Base-by-base conservation (phyloP, 768 basidiomycete genomes). In the Leccinum truebloodii region DNA sequence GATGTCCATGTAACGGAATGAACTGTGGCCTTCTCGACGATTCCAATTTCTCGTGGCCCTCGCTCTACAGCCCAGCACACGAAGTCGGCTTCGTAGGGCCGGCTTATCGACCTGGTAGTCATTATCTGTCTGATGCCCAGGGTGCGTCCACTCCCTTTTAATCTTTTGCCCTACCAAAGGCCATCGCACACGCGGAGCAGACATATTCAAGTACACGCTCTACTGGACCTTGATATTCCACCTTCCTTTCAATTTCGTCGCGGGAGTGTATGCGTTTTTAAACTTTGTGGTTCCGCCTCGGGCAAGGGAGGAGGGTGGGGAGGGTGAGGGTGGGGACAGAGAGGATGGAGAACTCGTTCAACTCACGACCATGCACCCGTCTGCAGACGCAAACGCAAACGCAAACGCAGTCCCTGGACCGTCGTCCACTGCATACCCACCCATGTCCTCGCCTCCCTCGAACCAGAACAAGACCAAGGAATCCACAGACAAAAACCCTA, bases 151-250 rank as follows among this genome's bases (percentile, higher is more conserved):
- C 18, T 44, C 9, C 41, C 41, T 10, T 22, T 6, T 8, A 32
- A 32, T 32, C n/a, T 4, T 44, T 44, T 4, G 4, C 6, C 9
- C 4, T 41, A 10, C 6, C 35, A 34, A 34, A 13, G 34, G 34
- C 41, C 39, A 39, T 39, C 22, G 35, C 39, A 44, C 13, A 37
- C 51, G 7, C 26, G 4, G 20, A 18, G 26, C 30, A 81, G 80
- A 79, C 49, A 63, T 82, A 50, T 81, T 80, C 65, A 71, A 63
- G 13, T 81, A 81, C 69, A 81, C 79, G 10, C 71, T 82, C 12
- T 81, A 80, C 63, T 81, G 80, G 80, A 79, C 78, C 1, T 58
- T 81, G n/a, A 69, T 81, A 28, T 77, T 81, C 63, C 76, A 81
- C 65, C 70, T 70, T n/a, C 80, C 81, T 0, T 67, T 76, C 46